phyloP scores from a whole-genome alignment of 441 rosid genomes.

The Populus tomentosa region DNA sequence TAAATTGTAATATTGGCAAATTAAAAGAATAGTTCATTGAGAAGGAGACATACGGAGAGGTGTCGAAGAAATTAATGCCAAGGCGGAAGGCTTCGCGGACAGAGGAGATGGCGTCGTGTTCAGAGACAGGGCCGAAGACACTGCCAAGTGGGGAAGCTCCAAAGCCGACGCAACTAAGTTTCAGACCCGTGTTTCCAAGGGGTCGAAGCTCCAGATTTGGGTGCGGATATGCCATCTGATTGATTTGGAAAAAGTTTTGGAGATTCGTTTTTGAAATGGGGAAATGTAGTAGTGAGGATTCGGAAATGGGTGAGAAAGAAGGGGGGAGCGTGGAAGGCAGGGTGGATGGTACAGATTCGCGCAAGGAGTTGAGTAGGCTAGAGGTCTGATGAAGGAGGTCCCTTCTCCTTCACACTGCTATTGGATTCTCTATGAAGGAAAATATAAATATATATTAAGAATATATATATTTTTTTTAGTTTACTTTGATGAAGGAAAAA shows the following conservation, averaged over 20 bases:
- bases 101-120: constrained; percentile 69
- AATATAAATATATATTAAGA: too few relatives aligned
- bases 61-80: constrained; percentile 94
- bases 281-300: neutral
- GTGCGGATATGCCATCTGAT: constrained; percentile 20
- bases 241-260: neutral
- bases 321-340: neutral
- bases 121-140: constrained; percentile 75
- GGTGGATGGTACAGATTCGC: neutral
- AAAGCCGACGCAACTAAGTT: constrained; percentile 74
- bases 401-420: too few relatives aligned
- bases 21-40: neutral
- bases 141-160: constrained; percentile 91
- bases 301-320: neutral
- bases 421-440: too few relatives aligned
- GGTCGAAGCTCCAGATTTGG: constrained; percentile 58
- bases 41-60: constrained; percentile 64
- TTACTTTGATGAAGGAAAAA: too few relatives aligned
- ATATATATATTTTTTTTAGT: too few relatives aligned
- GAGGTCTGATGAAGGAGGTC: too few relatives aligned
- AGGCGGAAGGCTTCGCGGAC: constrained; percentile 71
- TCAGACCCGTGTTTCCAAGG: constrained; percentile 71
- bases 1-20: neutral
- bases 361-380: neutral
- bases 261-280: neutral